A percentile compares a stretch with the other conserved stretches of the same genome.
Conservation (phyloP, 495 filamentous ascomycete genomes). For the Aspergillus heteromorphus region DNA sequence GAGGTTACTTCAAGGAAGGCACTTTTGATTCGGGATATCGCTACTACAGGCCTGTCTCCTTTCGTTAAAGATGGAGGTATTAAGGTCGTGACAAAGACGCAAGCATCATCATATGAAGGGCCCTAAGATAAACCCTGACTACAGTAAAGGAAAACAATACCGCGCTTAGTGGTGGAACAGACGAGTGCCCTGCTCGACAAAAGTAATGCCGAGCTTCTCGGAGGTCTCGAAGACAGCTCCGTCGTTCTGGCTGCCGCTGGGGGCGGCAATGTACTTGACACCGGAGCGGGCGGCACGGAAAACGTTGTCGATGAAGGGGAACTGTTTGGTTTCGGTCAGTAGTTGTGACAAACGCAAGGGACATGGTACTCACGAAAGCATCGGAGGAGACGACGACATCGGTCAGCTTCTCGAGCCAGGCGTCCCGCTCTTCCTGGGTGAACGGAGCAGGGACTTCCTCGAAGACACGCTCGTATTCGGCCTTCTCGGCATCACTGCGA, state of each 20-base stretch:
- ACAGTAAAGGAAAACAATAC: not conserved
- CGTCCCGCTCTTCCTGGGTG: constrained; percentile 74
- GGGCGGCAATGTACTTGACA: constrained; percentile 92
- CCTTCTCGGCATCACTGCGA: constrained; percentile 69
- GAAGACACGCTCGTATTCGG: constrained; percentile 82
- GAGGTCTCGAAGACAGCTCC: constrained; percentile 82
- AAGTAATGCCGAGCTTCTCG: constrained; percentile 83
- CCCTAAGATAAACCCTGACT: not conserved
- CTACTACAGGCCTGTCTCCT: constrained; percentile 4
- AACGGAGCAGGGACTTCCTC: constrained; percentile 85
- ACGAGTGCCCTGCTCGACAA: constrained; percentile 82
- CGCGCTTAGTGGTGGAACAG: constrained; percentile 82
- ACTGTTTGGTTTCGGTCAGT: constrained; percentile 43
- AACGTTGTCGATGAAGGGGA: constrained; percentile 97
- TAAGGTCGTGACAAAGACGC: constrained; percentile 10
- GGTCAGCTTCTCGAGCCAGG: constrained; percentile 73
- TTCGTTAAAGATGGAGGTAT: constrained; percentile 11
- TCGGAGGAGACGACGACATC: constrained; percentile 87
- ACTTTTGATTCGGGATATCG: constrained; percentile 3
- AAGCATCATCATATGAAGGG: constrained; percentile 5
- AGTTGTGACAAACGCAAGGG: not conserved
- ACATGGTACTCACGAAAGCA: constrained; percentile 71
- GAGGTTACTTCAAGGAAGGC: not conserved
- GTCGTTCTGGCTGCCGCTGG: constrained; percentile 91
- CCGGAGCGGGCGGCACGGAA: constrained; percentile 84